Evolutionary conservation across 164 flowering plant species (phyloP).

Genomic region (Aristolochia contorta): DNA sequence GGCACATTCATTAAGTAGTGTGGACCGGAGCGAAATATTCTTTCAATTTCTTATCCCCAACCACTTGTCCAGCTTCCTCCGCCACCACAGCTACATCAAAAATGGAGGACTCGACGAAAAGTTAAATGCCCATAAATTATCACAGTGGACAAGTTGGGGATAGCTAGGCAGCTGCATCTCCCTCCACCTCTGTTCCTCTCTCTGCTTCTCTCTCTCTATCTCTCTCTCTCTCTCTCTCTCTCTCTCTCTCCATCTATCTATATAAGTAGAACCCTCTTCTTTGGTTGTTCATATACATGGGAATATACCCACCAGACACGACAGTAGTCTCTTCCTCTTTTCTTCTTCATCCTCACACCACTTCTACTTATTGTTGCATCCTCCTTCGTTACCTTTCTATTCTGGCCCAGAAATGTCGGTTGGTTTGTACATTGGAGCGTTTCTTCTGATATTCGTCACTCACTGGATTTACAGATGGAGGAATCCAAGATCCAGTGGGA

Average conservation of each 20-base stretch:
- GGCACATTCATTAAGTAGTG: conserved; percentile 14
- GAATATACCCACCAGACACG: background rate
- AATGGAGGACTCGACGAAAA: background rate
- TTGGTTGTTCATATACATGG: too few relatives aligned
- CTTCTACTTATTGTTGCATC: background rate
- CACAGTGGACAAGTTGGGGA: conserved; percentile 32
- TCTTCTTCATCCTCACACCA: background rate
- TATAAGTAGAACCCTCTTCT: background rate
- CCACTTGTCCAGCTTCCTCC: conserved; percentile 32
- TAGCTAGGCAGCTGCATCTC: conserved; percentile 13
- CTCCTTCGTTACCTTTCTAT: too few relatives aligned
- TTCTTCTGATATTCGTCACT: conserved; percentile 17
- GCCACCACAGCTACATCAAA: conserved; percentile 26
- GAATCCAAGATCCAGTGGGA: conserved; percentile 25
- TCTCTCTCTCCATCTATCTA: conserved; percentile 9
- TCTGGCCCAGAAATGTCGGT: too few relatives aligned
- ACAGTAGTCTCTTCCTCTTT: conserved; percentile 5
- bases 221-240: conserved; percentile 16
- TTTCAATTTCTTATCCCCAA: conserved; percentile 33
- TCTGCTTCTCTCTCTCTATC: conserved; percentile 14
- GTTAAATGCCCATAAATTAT: background rate
- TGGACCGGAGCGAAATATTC: conserved; percentile 12
- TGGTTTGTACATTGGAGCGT: conserved; percentile 14
- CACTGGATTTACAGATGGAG: conserved; percentile 32
- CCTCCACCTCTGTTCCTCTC: conserved; percentile 14